Base-by-base conservation (phyloP, 2,329 filamentous ascomycete genomes). In the Fonsecaea pugnacius region DNA sequence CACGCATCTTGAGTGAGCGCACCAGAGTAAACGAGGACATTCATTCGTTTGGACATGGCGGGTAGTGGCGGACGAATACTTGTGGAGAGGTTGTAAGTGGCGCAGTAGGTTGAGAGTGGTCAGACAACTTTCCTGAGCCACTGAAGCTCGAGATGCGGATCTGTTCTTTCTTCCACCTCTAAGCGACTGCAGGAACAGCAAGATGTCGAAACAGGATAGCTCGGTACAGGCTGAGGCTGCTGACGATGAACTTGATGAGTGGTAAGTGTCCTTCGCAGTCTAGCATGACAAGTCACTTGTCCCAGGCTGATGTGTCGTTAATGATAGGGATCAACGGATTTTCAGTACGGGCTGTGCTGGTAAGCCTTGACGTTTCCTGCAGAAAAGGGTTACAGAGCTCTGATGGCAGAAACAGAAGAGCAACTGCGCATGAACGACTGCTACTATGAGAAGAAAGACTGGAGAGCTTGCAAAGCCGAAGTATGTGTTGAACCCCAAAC, bases 391-490 rank as follows among this genome's bases (percentile, higher is more conserved):
- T 36, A 40, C 43, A 36, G 40, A 30, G 35, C 2, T 52, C 57
- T 66, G 21, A 65, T 21, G 43, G n/a, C 2, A 14, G 52, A 35
- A 18, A 52, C 70, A 97, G 94, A 87, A 24, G 94, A 98, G 75
- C 96, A 98, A 74, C 81, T 85, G 60, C 93, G 88, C 74, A 85
- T 99, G 88, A 97, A 92, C 38, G 91, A 98, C 76, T 99, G 95
- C 78, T 96, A 96, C 77, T 96, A 87, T 74, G 92, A 94, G 61
- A 96, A 93, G 84, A 96, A 93, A 76, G 95, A 99, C 76, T 99
- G 95, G 94, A 84, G 95, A 71, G 83, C 85, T 63, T 99, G 95
- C 78, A 90, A 90, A 74, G 83, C 87, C 70, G 94, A 98, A 86
- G 94, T 96, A 77, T 81, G 90, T 80, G 46, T 54, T 60, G 60